Evolutionary conservation across 352 stramenopile species (phyloP), one percentile per base, ranked within the genome.

Genomic region (Pythium plurisporium): DNA sequence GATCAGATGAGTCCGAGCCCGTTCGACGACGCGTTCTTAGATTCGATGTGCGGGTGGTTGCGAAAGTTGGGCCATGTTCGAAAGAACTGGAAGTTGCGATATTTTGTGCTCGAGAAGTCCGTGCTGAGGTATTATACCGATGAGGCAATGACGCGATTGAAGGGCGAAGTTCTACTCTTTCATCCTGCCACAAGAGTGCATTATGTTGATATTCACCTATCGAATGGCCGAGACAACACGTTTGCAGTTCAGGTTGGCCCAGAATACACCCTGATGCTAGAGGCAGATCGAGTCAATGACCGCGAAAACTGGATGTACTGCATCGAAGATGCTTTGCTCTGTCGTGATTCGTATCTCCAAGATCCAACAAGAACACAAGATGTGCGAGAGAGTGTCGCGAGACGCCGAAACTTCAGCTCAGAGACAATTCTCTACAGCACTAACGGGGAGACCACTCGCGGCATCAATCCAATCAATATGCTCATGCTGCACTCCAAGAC

Each of bases 301-400:
- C 76, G 81, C 4, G 81, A 91, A 56, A 84, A 86, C 40, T 91
- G 81, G 81, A 84, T 91, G 53, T 91, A 87, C 59, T 86, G 76
- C 47, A 82, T 91, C 20, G 81, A 91, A 67, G 81, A 91, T 27
- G 78, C 78, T 1, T 41, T 91, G 17, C 56, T 91, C 1, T 91
- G 81, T 55, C 76, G 81, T 10, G 76, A 91, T 14, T 91, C 81
- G 44, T 91, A 89, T 59, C 58, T 75, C 10, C 67, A 81, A 9
- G 56, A 70, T 4, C 57, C 64, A 4, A 60, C 64, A n/a, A 55
- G 60, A 10, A 70, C 64, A 6, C 72, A 71, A n/a, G 73, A 86
- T 44, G 36, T 86, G 30, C 72, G 75, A 6, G 75, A 86, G 41
- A 85, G 75, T 30, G 75, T 88, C 2, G 70, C 78, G 0, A 65